phyloP scores from a whole-genome alignment of 306 rosid species.

The Rosa rugosa region DNA sequence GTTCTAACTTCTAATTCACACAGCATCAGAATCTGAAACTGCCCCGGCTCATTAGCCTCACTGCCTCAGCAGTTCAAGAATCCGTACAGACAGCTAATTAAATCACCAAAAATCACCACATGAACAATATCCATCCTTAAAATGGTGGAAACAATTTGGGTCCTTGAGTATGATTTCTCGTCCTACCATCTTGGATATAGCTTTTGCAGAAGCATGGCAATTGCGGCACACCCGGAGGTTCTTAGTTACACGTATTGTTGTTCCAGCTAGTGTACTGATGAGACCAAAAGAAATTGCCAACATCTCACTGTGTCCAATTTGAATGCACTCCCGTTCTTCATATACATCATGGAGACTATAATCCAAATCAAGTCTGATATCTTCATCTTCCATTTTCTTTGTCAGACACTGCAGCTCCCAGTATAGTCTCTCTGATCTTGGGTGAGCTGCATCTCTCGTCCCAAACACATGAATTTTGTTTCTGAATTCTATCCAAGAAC shows the following conservation, averaged over 20 bases:
- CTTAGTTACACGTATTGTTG: slow-evolving; percentile 50
- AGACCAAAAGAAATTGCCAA: slow-evolving; percentile 69
- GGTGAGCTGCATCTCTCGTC: slow-evolving; percentile 70
- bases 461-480: slow-evolving; percentile 71
- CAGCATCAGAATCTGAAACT: background rate
- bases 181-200: slow-evolving; percentile 40
- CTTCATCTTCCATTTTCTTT: slow-evolving; percentile 54
- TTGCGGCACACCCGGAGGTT: slow-evolving; percentile 51
- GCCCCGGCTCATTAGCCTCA: background rate
- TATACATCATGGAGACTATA: slow-evolving; percentile 61
- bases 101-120: slow-evolving; percentile 51
- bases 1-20: background rate
- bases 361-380: slow-evolving; percentile 32
- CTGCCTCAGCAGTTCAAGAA: background rate
- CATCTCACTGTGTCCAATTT: slow-evolving; percentile 60
- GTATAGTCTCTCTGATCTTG: slow-evolving; percentile 52
- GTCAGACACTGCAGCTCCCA: slow-evolving; percentile 50
- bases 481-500: slow-evolving; percentile 56
- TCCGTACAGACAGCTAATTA: background rate
- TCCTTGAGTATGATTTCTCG: slow-evolving; percentile 70
- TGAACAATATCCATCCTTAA: slow-evolving; percentile 60
- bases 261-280: slow-evolving; percentile 47
- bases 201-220: slow-evolving; percentile 60
- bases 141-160: slow-evolving; percentile 61
- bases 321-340: slow-evolving; percentile 71